Evolutionary conservation across 306 rosid species (phyloP), one percentile per base, ranked within the genome.

Genomic region (Adenanthera pavonina): DNA sequence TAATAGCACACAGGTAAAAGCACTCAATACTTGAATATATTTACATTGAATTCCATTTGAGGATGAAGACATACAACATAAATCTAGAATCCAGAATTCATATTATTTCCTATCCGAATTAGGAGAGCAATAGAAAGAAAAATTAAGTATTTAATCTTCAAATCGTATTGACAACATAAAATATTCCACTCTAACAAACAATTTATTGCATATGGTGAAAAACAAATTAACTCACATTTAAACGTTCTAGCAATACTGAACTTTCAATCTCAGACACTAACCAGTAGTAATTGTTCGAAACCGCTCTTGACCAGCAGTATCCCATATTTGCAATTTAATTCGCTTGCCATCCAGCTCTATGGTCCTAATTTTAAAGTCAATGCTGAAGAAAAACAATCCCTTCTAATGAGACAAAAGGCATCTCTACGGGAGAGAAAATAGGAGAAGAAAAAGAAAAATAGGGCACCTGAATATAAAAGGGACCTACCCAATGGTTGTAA

Each of bases 261-360:
- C 35, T 65, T 67, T 34, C 33, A 84, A 15, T 75, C 33, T 38
- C 44, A 72, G 54, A 78, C 62, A 87, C 92, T 67, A 82, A 89
- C 94, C 97, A 78, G 97, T 90, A n/a, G 97, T 92, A 81, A 92
- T 92, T 36, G 94, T 92, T 81, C 97, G 86, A 78, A 92, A 92
- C 25, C 94, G 90, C 82, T 92, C 94, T 79, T 92, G 94, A 68
- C 97, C 97, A 86, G 97, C 97, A 66, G 94, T 92, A 80, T 92
- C 94, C 97, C 97, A 92, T 73, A 92, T 90, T 88, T 92, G 97
- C 88, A 92, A 87, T 80, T 92, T 92, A 81, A 92, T 89, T 54
- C 94, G 84, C 81, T 90, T 92, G 47, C 90, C 88, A 84, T 92
- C 97, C 88, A 92, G 93, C 88, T 92, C 97, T 62, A 92, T 90